Base-by-base conservation (phyloP, 441 rosid species). In the Gossypium lobatum region DNA sequence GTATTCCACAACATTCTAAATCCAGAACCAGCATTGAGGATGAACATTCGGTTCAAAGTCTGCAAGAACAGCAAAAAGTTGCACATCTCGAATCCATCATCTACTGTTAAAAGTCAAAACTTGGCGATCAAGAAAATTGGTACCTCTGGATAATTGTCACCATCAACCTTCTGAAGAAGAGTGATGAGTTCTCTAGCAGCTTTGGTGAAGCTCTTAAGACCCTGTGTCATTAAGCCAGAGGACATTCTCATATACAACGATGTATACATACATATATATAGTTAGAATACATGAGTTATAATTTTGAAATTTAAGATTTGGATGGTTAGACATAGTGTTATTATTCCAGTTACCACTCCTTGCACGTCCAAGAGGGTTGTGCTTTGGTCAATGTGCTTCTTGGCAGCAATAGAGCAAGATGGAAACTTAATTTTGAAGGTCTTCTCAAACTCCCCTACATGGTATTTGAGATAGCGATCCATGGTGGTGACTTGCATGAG, bases 1-100 rank as follows among this genome's bases (percentile, higher is more conserved):
- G 94, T 86, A 85, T 81, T 93, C 98, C 98, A 93, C 88, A 91
- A 73, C 91, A 93, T 90, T 80, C 98, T 89, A 75, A 93, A 93
- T 80, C 98, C 98, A 39, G 94, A 88, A 52, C 98, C 97, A 45
- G 98, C 98, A 80, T 93, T 91, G 82, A 93, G 88, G 80, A 93
- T 93, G 87, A 93, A 91, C 98, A 90, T 93, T 74, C 96, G 89
- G 69, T 88, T 88, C 91, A 93, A 84, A 72, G 92, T 88, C 97
- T 93, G 89, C 78, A 70, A 58, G 60, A 68, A 80, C 67, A 61
- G 53, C 45, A 70, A 55, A 45, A 77, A 66, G 67, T 52, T 28
- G 39, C 10, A 57, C 23, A 72, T 62, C 37, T 70, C 1, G 62
- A 25, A 20, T 57, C 63, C 42, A 67, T 68, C 21, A 60, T 65